phyloP scores from a whole-genome alignment of 768 basidiomycete species.

The Mrakia blollopis region DNA sequence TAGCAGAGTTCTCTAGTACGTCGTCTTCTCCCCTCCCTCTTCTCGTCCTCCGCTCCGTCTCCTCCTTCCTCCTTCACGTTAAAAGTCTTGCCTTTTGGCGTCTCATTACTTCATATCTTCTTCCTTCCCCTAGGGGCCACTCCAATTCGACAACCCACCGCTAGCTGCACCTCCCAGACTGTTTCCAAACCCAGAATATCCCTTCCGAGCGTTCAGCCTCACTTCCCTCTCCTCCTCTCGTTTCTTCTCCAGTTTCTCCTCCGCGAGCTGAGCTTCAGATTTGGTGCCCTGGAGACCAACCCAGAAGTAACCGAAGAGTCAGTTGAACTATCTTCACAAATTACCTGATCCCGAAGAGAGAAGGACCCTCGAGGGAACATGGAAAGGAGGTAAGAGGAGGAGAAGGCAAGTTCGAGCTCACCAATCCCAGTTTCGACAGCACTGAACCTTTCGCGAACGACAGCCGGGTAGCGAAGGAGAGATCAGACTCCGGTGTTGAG shows the following conservation, averaged over 20 bases:
- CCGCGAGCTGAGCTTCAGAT: background rate
- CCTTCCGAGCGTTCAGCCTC: background rate
- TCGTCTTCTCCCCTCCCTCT: too few species aligned
- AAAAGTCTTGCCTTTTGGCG: too few species aligned
- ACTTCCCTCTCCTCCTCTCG: background rate
- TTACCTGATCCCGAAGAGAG: background rate
- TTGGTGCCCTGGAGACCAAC: background rate
- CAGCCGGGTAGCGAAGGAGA: background rate
- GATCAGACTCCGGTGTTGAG: background rate
- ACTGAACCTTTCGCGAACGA: background rate
- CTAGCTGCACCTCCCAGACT: background rate
- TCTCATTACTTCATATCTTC: background rate
- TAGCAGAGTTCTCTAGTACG: too few species aligned
- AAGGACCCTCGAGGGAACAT: too few species aligned
- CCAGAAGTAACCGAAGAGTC: too few species aligned
- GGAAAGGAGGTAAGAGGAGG: background rate
- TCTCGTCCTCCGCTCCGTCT: too few species aligned
- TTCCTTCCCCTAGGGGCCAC: background rate
- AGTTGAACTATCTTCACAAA: too few species aligned
- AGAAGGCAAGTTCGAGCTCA: background rate
- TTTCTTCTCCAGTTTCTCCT: background rate
- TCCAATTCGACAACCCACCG: background rate
- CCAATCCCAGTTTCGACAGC: background rate
- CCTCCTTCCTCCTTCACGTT: too few species aligned
- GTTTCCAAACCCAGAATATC: background rate